Conservation (phyloP, 306 rosid genomes). For the Vachellia pachyceras region DNA sequence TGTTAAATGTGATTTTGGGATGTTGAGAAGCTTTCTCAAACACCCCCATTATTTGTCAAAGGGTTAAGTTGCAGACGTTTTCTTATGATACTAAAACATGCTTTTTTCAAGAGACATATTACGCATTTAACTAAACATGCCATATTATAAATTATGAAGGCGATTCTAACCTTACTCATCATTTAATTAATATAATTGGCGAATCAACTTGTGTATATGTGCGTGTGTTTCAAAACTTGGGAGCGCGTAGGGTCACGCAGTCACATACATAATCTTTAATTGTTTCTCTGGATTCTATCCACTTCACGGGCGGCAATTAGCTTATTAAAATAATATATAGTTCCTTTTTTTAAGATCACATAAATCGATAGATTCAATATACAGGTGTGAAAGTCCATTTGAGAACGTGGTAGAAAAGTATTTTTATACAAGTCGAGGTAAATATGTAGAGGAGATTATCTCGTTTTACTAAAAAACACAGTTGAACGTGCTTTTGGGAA, state of each 20-base stretch:
- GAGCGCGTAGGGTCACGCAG: background rate
- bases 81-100: background rate
- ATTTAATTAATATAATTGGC: conserved; percentile 3
- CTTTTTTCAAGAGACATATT: background rate
- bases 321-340: background rate
- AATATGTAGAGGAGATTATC: too few species aligned
- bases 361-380: background rate
- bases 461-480: too few species aligned
- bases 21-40: too few species aligned
- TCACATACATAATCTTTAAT: background rate
- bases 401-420: too few species aligned
- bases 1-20: too few species aligned
- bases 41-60: conserved; percentile 8
- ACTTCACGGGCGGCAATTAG: conserved; percentile 32
- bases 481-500: too few species aligned
- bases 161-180: background rate
- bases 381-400: background rate
- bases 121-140: background rate
- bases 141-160: background rate
- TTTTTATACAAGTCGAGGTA: too few species aligned
- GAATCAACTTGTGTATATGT: background rate
- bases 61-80: background rate
- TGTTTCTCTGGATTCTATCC: background rate
- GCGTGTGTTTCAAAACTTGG: background rate
- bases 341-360: background rate